Evolutionary conservation across 139 green algal species (phyloP), one percentile per base, ranked within the genome.

Genomic region (Chlamydomonas asymmetrica): DNA sequence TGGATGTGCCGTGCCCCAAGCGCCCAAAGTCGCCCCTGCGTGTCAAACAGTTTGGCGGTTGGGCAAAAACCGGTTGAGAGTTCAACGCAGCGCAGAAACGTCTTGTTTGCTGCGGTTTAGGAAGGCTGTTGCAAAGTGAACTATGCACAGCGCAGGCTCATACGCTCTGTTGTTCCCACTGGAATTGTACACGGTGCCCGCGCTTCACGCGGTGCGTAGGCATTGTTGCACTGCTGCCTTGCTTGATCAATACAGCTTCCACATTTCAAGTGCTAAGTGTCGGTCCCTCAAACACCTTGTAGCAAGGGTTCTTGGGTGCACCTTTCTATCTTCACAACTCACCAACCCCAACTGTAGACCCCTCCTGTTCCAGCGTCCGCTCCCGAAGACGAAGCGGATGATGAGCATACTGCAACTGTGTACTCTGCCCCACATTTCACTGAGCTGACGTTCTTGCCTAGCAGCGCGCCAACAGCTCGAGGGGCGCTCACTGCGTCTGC

Each of bases 341-440:
- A 94, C 89, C 93, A 97, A 63, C 93, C 93, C 93, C 93, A 97
- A 77, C 84, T 92, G 80, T 90, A 97, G 1, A 96, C 80, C 13
- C 81, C 65, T 9, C 85, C 78, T 34, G 70, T 39, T 0, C n/a
- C n/a, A n/a, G n/a, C n/a, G n/a, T n/a, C n/a, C n/a, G n/a, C n/a
- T n/a, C n/a, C n/a, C n/a, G n/a, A n/a, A n/a, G n/a, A n/a, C n/a
- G n/a, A n/a, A n/a, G n/a, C n/a, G n/a, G n/a, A n/a, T n/a, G 73
- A 39, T 0, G 75, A 60, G 27, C 81, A 91, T 0, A 93, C 78
- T 6, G 90, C 91, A 38, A 96, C 69, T 1, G 85, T 92, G 85
- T 97, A 95, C 63, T 98, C 94, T 29, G 94, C 94, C 25, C 94
- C 94, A 64, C 91, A 95, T 20, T 82, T 66, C 2, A 96, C 80